Evolutionary conservation across 2,329 filamentous ascomycete genomes (phyloP), one percentile per base, ranked within the genome.

Genomic region (Botryotinia narcissicola): DNA sequence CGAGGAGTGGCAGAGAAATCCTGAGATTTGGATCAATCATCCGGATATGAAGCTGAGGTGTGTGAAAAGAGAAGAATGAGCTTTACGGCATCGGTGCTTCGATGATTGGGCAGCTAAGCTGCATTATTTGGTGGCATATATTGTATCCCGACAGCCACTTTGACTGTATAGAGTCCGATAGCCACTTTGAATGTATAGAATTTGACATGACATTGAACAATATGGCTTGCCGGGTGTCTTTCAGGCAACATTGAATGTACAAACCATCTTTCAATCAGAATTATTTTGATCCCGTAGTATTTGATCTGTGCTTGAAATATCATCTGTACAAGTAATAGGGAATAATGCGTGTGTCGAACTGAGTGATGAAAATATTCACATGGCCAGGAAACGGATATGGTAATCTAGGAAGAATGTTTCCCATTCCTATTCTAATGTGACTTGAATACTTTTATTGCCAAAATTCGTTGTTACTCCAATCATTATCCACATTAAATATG

Each of bases 21-120:
- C 42, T 46, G 67, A 70, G 48, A 60, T 61, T 66, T 74, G 63
- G 63, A 71, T 74, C 29, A 72, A 68, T 44, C 72, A 73, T 44
- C 72, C 72, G 14, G 32, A 70, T 40, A 70, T 70, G 64, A 48
- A 70, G 35, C 70, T 73, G 29, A 70, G 40, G 32, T 73, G 72
- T 32, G 60, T 48, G n/a, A 72, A 63, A 46, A 69, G 66, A 59
- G 35, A 32, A 57, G 66, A n/a, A 69, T 69, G 18, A 69, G 37
- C 32, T 54, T 1, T 42, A 42, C 42, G 35, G 32, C 1, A n/a
- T 42, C 14, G n/a, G 18, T 14, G 18, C n/a, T 64, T 32, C 2
- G 5, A 29, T n/a, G 18, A 46, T 32, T 64, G 40, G 25, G 61
- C 40, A 32, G 22, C 9, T 44, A 9, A 14, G 37, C 29, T 40